phyloP scores from a whole-genome alignment of 116 monocot genomes.

The Posidonia oceanica region DNA sequence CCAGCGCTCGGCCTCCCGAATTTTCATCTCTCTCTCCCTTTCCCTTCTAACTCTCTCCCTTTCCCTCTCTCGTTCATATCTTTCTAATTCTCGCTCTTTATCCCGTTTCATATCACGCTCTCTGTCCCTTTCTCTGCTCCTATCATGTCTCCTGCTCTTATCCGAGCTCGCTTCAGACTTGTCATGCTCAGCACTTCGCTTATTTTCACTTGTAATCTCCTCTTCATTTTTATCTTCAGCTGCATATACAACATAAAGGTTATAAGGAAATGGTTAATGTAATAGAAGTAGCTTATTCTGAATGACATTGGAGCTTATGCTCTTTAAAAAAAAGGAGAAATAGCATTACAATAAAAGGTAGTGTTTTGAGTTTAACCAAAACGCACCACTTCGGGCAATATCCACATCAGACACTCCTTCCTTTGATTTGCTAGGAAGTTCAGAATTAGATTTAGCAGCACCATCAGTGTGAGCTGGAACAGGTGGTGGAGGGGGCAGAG shows the following conservation, averaged over 20 bases:
- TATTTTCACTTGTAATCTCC: constrained; percentile 56
- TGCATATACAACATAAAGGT: constrained; percentile 16
- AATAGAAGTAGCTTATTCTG: not conserved
- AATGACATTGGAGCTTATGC: too few species aligned
- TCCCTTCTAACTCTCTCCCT: constrained; percentile 80
- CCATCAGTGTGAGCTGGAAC: constrained; percentile 18
- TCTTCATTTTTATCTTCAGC: constrained; percentile 69
- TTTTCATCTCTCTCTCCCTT: constrained; percentile 72
- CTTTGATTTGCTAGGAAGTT: constrained; percentile 53
- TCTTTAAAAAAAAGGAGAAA: too few species aligned
- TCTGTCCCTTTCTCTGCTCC: constrained; percentile 57
- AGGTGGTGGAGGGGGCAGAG: constrained; percentile 71
- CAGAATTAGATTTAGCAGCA: constrained; percentile 39
- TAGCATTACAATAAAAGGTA: not conserved
- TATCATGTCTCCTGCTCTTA: constrained; percentile 42
- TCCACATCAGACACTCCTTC: constrained; percentile 60
- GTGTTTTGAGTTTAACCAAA: not conserved
- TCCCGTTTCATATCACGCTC: constrained; percentile 75
- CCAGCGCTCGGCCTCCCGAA: constrained; percentile 59
- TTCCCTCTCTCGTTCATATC: constrained; percentile 75
- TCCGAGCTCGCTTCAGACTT: constrained; percentile 62
- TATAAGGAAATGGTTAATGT: not conserved
- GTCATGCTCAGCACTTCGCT: constrained; percentile 40
- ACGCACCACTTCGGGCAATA: constrained; percentile 43
- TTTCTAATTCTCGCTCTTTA: constrained; percentile 80